Evolutionary conservation across 768 basidiomycete genomes (phyloP).

Genomic region (Plicaturopsis crispa): DNA sequence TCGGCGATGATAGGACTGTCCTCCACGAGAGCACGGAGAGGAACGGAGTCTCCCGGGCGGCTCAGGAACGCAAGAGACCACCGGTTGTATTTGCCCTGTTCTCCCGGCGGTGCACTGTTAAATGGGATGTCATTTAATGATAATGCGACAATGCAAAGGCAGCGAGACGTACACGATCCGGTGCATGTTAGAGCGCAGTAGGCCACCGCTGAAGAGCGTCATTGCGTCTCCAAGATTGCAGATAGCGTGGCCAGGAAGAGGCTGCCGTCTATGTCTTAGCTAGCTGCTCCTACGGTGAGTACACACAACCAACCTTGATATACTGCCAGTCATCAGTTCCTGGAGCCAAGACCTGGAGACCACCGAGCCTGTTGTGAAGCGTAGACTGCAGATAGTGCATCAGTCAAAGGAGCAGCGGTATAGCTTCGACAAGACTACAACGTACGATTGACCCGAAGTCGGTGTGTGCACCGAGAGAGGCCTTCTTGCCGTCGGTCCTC

Average conservation of each 20-base stretch:
- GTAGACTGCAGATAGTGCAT: conserved; percentile 22
- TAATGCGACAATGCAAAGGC: not conserved
- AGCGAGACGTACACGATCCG: conserved; percentile 27
- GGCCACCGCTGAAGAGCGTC: conserved; percentile 36
- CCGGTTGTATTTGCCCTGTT: conserved; percentile 20
- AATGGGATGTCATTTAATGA: not conserved
- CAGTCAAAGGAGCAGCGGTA: not conserved
- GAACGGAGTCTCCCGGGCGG: conserved; percentile 21
- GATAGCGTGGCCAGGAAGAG: conserved; percentile 34
- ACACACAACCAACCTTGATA: conserved; percentile 25
- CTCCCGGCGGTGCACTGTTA: conserved; percentile 23
- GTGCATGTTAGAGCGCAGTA: conserved; percentile 35
- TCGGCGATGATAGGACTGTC: conserved; percentile 15
- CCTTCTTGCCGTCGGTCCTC: conserved; percentile 19
- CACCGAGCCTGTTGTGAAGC: conserved; percentile 35
- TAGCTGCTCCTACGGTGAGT: not conserved
- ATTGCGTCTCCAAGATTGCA: conserved; percentile 41
- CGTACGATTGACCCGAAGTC: conserved; percentile 19
- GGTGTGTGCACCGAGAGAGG: conserved; percentile 17
- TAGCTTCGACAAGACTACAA: too few relatives aligned
- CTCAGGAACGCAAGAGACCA: conserved; percentile 30
- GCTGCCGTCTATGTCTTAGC: conserved; percentile 17
- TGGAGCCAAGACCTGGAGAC: conserved; percentile 35
- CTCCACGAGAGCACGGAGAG: conserved; percentile 19
- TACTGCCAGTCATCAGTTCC: conserved; percentile 31